phyloP scores from a whole-genome alignment of 805 yeast species.

The Kuraishia floccosa region DNA sequence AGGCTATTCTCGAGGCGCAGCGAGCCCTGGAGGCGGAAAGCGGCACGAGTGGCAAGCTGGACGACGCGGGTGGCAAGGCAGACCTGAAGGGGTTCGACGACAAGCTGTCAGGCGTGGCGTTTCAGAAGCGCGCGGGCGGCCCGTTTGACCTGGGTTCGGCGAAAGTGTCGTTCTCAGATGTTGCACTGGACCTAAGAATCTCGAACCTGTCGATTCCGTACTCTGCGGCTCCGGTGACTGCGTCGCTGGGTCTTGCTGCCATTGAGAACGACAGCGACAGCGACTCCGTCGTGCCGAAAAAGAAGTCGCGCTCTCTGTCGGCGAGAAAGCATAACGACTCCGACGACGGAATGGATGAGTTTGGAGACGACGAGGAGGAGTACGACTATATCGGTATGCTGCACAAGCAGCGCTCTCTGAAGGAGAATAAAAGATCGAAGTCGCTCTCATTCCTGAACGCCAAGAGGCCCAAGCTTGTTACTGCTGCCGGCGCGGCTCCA shows the following conservation, averaged over 20 bases:
- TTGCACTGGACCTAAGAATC: constrained; percentile 18
- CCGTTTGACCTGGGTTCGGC: constrained; percentile 1
- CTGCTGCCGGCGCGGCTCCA: constrained; percentile 82
- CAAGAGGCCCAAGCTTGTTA: constrained; percentile 39
- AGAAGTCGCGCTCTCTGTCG: constrained; percentile 7
- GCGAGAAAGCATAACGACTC: constrained; percentile 23
- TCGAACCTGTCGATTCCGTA: constrained; percentile 48
- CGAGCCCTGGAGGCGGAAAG: constrained; percentile 18
- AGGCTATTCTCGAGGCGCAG: constrained; percentile 47
- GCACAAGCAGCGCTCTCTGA: constrained; percentile 1
- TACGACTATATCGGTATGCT: neutral
- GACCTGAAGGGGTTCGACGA: neutral
- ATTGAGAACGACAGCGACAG: neutral
- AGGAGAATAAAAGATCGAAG: constrained; percentile 39
- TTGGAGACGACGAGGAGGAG: constrained; percentile 19
- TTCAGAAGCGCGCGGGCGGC: neutral
- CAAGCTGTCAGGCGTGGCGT: neutral
- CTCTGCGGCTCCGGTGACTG: constrained; percentile 69
- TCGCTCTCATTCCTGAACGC: constrained; percentile 48
- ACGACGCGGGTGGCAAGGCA: constrained; percentile 4
- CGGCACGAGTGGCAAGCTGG: constrained; percentile 1
- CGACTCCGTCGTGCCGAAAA: constrained; percentile 1
- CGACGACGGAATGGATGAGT: constrained; percentile 36
- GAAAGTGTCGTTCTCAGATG: constrained; percentile 17
- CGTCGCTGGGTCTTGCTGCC: constrained; percentile 28